Base-by-base conservation (phyloP, 2,329 filamentous ascomycete species). In the Rosellinia necatrix region DNA sequence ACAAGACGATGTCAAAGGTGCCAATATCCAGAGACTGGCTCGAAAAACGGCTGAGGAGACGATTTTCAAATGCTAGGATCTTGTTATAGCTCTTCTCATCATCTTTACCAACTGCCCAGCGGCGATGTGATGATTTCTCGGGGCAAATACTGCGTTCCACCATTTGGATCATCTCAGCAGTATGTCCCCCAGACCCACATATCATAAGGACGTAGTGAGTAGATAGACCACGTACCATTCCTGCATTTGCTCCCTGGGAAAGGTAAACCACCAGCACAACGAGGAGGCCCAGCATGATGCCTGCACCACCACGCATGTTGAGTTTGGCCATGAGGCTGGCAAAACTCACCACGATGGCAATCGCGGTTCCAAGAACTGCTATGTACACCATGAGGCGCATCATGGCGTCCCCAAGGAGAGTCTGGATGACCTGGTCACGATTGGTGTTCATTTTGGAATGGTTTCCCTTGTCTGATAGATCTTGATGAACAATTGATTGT, bases 101-200 rank as follows among this genome's bases (percentile, higher is more conserved):
- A 0, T 89, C 92, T 1, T 83, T 85, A 61, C 88, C 89, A 51
- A 96, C 80, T 19, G 96, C 76, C 72, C 96, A 99, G 24, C 91
- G 93, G 22, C 94, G 84, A 66, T 90, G 87, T 74, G 87, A 74
- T 67, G 73, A 70, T 50, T 70, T 40, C 61, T 78, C 79, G 34
- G 74, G 74, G 55, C 77, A 78, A 68, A 82, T 83, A 63, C 81
- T 82, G 64, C 79, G 76, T 53, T 79, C 77, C 65, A 99, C 84
- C 77, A 97, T 89, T 68, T 88, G 86, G 60, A 96, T 80, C 89
- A 99, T 96, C 74, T 99, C 94, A 43, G 91, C 87, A 0, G 94
- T 97, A 74, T 99, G 94, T 1, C 94, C 94, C 27, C 94, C 94
- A 2, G 90, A 96, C 49, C 94, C 94, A 21, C 97, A 87, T 22